These are phyloP conservation scores for Saccharomycopsis sp. DNA, from an alignment of 805 yeast species.

Conservation along the genomic window DNA sequence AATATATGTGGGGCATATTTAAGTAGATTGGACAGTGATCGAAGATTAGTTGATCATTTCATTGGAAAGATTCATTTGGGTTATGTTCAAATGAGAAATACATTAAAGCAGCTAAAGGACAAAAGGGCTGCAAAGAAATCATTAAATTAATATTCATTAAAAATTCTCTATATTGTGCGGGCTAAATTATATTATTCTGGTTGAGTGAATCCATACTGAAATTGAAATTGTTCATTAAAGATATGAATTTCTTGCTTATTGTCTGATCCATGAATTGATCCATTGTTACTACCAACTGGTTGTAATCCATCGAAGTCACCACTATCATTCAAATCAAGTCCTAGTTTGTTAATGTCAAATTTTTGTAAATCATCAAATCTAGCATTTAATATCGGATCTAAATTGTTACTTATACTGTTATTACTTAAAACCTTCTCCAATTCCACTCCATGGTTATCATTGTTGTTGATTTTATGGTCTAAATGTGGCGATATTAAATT, in stretches of 20 bases:
- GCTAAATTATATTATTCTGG: no score
- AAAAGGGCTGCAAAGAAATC: no score
- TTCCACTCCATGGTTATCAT: neutral
- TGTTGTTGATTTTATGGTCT: neutral
- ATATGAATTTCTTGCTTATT: no score
- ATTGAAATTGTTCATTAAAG: no score
- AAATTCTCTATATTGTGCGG: no score
- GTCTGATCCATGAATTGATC: neutral
- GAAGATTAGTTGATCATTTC: constrained; percentile 85
- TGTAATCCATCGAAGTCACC: no score
- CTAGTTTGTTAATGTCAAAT: no score
- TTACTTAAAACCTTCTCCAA: constrained; percentile 4
- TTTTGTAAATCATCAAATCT: no score
- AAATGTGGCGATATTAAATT: neutral
- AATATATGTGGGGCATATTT: constrained; percentile 84
- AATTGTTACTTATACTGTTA: constrained; percentile 1
- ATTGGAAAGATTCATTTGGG: constrained; percentile 82
- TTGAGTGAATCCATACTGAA: no score
- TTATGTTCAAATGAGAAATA: constrained; percentile 66
- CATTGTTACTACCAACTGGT: neutral
- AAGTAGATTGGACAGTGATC: constrained; percentile 78
- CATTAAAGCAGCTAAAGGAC: constrained; percentile 35
- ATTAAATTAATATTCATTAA: no score
- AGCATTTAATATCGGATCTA: no score
- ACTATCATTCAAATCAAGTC: no score